Conservation (phyloP, 2,329 filamentous ascomycete genomes). For the Pseudogymnoascus sp. region DNA sequence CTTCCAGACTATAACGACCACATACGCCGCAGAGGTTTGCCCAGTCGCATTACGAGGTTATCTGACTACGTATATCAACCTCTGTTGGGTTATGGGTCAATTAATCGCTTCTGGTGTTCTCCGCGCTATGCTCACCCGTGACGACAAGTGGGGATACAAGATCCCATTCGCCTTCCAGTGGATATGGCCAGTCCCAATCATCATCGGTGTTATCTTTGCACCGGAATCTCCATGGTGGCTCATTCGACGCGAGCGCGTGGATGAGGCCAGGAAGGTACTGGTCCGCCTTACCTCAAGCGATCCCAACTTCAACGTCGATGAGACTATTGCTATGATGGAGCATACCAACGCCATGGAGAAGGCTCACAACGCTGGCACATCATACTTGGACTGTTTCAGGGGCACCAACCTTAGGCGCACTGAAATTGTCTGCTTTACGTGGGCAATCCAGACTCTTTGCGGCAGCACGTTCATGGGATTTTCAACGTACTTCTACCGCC, state of each 20-base stretch:
- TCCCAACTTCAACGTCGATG: constrained; percentile 36
- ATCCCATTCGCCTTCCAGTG: constrained; percentile 44
- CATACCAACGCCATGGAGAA: constrained; percentile 50
- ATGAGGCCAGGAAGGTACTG: constrained; percentile 36
- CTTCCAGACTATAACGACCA: constrained; percentile 35
- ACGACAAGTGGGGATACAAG: constrained; percentile 41
- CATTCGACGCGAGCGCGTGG: constrained; percentile 35
- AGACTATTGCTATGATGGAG: constrained; percentile 45
- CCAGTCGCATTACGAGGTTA: constrained; percentile 47
- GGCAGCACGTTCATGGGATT: constrained; percentile 58
- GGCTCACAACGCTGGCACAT: constrained; percentile 33
- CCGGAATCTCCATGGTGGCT: constrained; percentile 45
- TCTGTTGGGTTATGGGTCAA: constrained; percentile 46
- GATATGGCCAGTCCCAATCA: constrained; percentile 44
- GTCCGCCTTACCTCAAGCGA: constrained; percentile 27
- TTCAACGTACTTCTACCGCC: constrained; percentile 52
- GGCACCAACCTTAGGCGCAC: constrained; percentile 43
- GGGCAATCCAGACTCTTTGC: constrained; percentile 55
- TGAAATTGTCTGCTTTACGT: constrained; percentile 51
- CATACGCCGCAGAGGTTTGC: constrained; percentile 41
- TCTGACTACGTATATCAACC: constrained; percentile 46
- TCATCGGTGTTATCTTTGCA: constrained; percentile 37
- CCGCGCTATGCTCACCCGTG: constrained; percentile 35
- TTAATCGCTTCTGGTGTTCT: constrained; percentile 43
- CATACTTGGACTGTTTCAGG: constrained; percentile 43